Percentiles rank a stretch among this genome's conserved stretches.
phyloP scores from a whole-genome alignment of 2,329 filamentous ascomycete genomes.

The Torrubiellomyces zombiae region DNA sequence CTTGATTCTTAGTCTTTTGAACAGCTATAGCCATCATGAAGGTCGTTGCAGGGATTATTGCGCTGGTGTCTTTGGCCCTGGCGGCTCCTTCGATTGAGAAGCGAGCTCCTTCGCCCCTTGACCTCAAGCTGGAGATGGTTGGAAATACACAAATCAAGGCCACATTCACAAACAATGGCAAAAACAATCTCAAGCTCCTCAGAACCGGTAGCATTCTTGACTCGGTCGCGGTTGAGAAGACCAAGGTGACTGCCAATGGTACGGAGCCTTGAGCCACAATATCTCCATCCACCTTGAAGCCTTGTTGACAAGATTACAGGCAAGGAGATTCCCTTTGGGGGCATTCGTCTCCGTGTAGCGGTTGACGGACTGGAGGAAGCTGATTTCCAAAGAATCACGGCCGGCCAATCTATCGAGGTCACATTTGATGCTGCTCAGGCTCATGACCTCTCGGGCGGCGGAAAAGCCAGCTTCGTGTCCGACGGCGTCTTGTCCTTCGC shows the following conservation, averaged over 20 bases:
- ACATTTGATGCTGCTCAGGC: conserved; percentile 38
- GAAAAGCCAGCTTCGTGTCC: conserved; percentile 37
- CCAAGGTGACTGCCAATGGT: conserved; percentile 29
- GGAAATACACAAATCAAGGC: conserved; percentile 37
- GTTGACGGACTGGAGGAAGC: conserved; percentile 25
- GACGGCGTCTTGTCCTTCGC: conserved; percentile 40
- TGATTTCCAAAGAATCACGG: conserved; percentile 31
- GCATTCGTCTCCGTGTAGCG: conserved; percentile 31
- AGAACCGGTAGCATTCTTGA: conserved; percentile 37
- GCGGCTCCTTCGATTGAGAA: too few species aligned
- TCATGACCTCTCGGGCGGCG: conserved; percentile 32
- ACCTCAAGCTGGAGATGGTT: conserved; percentile 27
- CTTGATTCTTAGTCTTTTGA: too few species aligned
- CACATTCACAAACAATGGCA: conserved; percentile 34
- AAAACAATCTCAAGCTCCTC: conserved; percentile 29
- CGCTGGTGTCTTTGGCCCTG: conserved; percentile 1
- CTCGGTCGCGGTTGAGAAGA: conserved; percentile 32
- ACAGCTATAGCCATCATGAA: conserved; percentile 2
- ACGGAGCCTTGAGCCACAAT: too few species aligned
- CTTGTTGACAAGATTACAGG: conserved; percentile 13
- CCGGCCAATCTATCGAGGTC: conserved; percentile 31
- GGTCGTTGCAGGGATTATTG: conserved; percentile 1
- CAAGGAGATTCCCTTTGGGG: conserved; percentile 29
- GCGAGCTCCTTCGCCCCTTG: conserved; percentile 16
- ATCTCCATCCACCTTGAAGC: neutral